Percentiles rank a stretch among this genome's conserved stretches.
Evolutionary conservation across 2,329 filamentous ascomycete genomes (phyloP).

Genomic region (Penicillium capsulatum): DNA sequence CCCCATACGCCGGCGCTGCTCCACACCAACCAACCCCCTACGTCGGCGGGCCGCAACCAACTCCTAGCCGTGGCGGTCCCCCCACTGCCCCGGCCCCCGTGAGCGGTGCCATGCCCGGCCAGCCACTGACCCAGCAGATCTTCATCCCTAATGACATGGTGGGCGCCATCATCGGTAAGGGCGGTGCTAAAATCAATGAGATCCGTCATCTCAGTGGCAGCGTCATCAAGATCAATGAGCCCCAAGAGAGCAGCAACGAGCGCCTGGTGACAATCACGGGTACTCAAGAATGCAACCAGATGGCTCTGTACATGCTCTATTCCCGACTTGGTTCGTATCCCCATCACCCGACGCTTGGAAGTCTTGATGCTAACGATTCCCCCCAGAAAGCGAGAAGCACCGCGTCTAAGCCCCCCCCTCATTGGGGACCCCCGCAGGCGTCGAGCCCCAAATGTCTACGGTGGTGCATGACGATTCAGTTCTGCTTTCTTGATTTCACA

Average conservation of each 20-base stretch:
- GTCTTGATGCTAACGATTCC: conserved; percentile 11
- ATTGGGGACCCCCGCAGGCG: conserved; percentile 6
- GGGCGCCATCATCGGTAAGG: conserved; percentile 97
- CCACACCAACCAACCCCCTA: conserved; percentile 72
- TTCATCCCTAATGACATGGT: conserved; percentile 99
- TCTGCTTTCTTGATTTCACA: conserved; percentile 14
- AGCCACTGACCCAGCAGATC: conserved; percentile 93
- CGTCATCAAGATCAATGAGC: conserved; percentile 99
- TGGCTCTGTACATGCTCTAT: conserved; percentile 99
- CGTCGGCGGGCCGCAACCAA: conserved; percentile 56
- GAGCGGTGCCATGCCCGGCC: conserved; percentile 69
- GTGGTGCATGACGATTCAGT: conserved; percentile 23
- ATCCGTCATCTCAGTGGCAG: conserved; percentile 95
- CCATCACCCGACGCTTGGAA: too few relatives aligned
- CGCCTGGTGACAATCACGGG: conserved; percentile 95
- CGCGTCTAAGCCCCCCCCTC: conserved; percentile 50
- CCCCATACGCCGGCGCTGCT: conserved; percentile 71
- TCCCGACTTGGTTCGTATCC: conserved; percentile 73
- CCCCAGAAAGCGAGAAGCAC: conserved; percentile 72
- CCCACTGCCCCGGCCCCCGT: conserved; percentile 64
- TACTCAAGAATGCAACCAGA: conserved; percentile 97
- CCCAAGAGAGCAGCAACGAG: conserved; percentile 98
- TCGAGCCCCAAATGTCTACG: conserved; percentile 24
- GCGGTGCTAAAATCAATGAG: conserved; percentile 98
- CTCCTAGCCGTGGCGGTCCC: conserved; percentile 56